phyloP scores from a whole-genome alignment of 371 early-diverging fungal genomes.

The Saksenaea vasiformis region DNA sequence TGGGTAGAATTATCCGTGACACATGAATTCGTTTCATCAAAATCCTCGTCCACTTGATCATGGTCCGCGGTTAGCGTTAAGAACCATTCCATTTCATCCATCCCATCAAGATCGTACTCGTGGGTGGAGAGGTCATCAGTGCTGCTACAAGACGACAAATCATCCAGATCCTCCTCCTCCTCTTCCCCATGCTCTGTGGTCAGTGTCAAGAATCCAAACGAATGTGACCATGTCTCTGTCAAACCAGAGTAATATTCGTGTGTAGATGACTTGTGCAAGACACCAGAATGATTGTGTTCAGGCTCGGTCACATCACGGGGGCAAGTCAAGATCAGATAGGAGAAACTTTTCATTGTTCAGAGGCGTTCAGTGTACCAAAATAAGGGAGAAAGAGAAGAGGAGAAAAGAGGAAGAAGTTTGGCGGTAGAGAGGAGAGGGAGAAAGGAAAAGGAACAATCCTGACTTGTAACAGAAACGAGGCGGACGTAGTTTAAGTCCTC shows the following conservation, averaged over 20 bases:
- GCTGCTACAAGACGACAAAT: not conserved
- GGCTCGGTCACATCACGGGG: not conserved
- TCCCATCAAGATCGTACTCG: not conserved
- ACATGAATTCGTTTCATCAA: not conserved
- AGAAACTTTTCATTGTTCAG: not conserved
- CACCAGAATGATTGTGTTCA: not conserved
- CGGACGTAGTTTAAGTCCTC: no score
- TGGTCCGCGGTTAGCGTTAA: not conserved
- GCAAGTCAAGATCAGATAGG: constrained; percentile 4
- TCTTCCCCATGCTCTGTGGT: not conserved
- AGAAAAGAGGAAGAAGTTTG: not conserved
- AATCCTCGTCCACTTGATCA: not conserved
- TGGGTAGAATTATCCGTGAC: not conserved
- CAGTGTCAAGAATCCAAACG: not conserved
- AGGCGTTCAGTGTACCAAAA: not conserved
- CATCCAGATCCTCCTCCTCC: constrained; percentile 1
- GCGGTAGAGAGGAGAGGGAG: not conserved
- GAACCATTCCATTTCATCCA: constrained; percentile 1
- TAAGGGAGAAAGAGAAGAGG: not conserved
- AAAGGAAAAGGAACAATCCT: not conserved
- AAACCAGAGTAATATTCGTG: not conserved
- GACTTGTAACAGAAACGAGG: not conserved
- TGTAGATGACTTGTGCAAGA: not conserved
- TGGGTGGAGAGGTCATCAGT: not conserved
- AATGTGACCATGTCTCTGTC: not conserved